phyloP scores from a whole-genome alignment of 441 rosid species.

The Euphorbia schlechtendalii region DNA sequence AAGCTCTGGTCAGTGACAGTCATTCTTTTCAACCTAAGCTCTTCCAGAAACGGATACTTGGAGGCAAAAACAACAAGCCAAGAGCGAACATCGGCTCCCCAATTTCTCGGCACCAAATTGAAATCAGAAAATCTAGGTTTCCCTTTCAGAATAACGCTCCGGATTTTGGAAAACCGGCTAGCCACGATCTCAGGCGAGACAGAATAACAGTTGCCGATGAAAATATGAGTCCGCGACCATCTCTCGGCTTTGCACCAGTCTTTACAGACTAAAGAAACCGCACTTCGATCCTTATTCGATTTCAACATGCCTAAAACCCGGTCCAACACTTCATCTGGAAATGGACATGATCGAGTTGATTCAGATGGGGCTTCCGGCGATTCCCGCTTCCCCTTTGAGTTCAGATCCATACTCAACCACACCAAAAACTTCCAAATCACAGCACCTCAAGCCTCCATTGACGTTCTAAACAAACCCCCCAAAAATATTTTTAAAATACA shows the following conservation, averaged over 20 bases:
- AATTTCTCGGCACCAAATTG: slow-evolving; percentile 54
- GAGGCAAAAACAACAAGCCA: slow-evolving; percentile 57
- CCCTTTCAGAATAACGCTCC: slow-evolving; percentile 53
- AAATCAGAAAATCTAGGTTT: slow-evolving; percentile 65
- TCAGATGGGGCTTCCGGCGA: slow-evolving; percentile 17
- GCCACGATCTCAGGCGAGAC: slow-evolving; percentile 53
- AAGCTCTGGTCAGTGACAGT: slow-evolving; percentile 51
- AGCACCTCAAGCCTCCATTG: slow-evolving; percentile 4
- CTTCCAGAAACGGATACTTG: slow-evolving; percentile 48
- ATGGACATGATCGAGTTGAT: slow-evolving; percentile 22
- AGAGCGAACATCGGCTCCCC: slow-evolving; percentile 57
- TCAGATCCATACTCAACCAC: slow-evolving; percentile 22
- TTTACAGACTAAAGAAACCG: slow-evolving; percentile 52
- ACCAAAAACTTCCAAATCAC: background rate
- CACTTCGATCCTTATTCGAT: slow-evolving; percentile 51
- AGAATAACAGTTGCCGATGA: slow-evolving; percentile 66
- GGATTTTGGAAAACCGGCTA: slow-evolving; percentile 46
- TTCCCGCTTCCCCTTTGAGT: slow-evolving; percentile 29
- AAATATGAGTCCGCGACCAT: slow-evolving; percentile 51
- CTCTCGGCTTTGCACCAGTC: slow-evolving; percentile 63
- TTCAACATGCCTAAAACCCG: slow-evolving; percentile 40
- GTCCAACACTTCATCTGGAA: slow-evolving; percentile 63
- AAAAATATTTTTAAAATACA: background rate
- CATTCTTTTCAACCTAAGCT: slow-evolving; percentile 64
- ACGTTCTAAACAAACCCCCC: background rate